Base-by-base conservation (phyloP, 345 rosid species). In the Aquilaria sinensis region DNA sequence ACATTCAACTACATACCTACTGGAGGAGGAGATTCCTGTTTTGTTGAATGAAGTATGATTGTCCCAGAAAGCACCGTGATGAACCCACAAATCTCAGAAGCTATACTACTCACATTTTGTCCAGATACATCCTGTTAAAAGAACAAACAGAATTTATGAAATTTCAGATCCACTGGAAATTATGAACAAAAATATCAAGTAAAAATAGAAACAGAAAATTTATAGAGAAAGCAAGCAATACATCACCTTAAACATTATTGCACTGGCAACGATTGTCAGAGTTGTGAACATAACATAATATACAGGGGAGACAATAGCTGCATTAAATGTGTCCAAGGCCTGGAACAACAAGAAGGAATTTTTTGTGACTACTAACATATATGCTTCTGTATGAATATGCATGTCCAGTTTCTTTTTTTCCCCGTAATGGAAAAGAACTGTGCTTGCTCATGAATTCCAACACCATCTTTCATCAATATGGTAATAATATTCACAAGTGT, bases 271-370 rank as follows among this genome's bases (percentile, higher is more conserved):
- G 54, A 90, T 86, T 30, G 96, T 85, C 59, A 90, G 87, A 31
- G 97, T 90, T 45, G 97, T 88, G 73, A 90, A 87, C 96, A 93
- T 84, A 54, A 93, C 98, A 47, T 89, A 93, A 61, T 89, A 89
- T 51, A 93, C 94, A 4, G 98, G 96, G 72, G 96, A 92, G 57
- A 92, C 96, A 34, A 89, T 72, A 64, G 96, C 91, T 54, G 98
- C 91, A 50, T 80, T 83, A 73, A 89, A 89, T 60, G 96, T 83
- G 67, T 87, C 96, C 70, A 90, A 64, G 53, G 97, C 98, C 98
- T 89, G 77, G 15, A 52, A 68, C 32, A 23, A 61, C 59, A 57
- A 53, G 31, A 51, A 9, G 8, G 8, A 37, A 9, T 37, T 37
- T 9, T 37, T 9, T 37, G 43, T 37, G 7, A 37, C 43, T 9